These are phyloP conservation scores for Cyclotella atomus DNA, from an alignment of 108 stramenopile genomes.

Conservation along the genomic window DNA sequence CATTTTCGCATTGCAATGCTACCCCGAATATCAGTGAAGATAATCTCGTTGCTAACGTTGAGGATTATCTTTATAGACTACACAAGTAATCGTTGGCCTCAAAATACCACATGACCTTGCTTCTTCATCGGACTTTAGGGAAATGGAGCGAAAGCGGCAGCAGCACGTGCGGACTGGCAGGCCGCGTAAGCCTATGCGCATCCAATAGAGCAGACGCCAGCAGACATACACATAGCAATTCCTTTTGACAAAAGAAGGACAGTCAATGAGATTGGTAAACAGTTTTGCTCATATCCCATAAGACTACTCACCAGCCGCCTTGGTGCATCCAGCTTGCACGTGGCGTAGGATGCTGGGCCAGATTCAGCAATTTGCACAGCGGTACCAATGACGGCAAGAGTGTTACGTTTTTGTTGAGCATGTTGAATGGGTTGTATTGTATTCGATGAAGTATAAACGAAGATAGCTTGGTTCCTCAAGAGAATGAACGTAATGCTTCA, in stretches of 20 bases:
- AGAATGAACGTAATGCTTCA: no score
- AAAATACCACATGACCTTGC: no score
- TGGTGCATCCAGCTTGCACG: not conserved
- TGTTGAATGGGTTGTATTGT: no score
- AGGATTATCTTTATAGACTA: no score
- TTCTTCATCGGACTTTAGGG: no score
- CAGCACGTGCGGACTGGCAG: not conserved
- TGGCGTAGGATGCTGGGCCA: not conserved
- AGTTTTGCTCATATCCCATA: not conserved
- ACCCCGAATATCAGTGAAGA: no score
- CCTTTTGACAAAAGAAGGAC: not conserved
- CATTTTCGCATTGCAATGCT: no score
- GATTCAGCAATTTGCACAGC: not conserved
- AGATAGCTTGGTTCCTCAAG: no score
- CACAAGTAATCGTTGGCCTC: no score
- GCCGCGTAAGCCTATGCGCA: not conserved
- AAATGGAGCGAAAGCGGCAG: not conserved
- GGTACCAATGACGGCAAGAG: constrained; percentile 1
- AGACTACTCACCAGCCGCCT: not conserved
- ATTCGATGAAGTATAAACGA: no score
- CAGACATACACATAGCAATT: not conserved
- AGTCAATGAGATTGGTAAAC: not conserved
- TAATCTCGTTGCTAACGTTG: no score
- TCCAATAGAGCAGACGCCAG: not conserved
- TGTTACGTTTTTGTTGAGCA: not conserved